Base-by-base conservation (phyloP, 2,329 filamentous ascomycete genomes). In the Tolypocladium ovalisporum region DNA sequence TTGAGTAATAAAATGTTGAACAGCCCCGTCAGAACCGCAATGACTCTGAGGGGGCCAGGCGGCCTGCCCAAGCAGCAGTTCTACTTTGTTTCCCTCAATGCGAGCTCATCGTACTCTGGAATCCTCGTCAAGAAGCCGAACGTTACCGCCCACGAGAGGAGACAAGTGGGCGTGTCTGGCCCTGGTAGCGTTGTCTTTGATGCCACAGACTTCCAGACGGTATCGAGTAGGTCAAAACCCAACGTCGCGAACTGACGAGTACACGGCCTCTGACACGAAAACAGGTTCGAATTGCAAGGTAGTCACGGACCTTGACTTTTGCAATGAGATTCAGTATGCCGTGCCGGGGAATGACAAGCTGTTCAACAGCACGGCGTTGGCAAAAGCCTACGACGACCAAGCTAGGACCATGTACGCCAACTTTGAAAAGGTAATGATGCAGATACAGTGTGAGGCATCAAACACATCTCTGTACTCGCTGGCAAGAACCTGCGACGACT, bases 221-320 rank as follows among this genome's bases (percentile, higher is more conserved):
- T 92, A 68, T 77, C 83, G 60, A 83, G 90, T 93, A 79, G 69
- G 79, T 69, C 36, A 19, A 39, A n/a, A 34, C n/a, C 13, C 35
- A 34, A 39, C 37, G n/a, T 32, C 24, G 8, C 52, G 52, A 36
- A 52, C 2, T 22, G 29, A 17, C 19, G n/a, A n/a, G 12, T n/a
- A 37, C 15, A 34, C 19, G 51, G 24, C 49, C 24, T 17, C 52
- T 56, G 37, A 61, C 59, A 60, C n/a, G 54, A 62, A 44, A 3
- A 39, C 64, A 84, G 89, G 88, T 58, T 82, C 84, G 59, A 96
- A 92, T 66, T 99, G 94, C 70, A 87, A 87, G 59, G 80, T 99
- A 44, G 79, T 97, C 52, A 92, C 86, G 70, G 86, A 95, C 67
- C 83, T 99, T n/a, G 78, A 85, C 0, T 95, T 97, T 71, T 99